Conservation (phyloP, 2,329 filamentous ascomycete species). For the Trematosphaeria pertusa region DNA sequence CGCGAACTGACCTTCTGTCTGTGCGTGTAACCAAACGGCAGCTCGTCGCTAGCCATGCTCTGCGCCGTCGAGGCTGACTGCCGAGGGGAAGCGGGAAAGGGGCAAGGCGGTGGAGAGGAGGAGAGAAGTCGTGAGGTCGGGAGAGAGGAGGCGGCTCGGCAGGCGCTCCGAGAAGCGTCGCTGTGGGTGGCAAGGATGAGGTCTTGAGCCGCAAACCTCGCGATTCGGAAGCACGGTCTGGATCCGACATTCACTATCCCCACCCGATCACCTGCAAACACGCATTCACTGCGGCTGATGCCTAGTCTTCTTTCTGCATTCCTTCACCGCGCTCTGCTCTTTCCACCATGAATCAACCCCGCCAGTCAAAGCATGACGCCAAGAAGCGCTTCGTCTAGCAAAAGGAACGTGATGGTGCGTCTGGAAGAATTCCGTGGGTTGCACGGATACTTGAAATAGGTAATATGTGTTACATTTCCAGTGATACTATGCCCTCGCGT, state of each 20-base stretch:
- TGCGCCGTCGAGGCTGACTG: slow-evolving; percentile 2
- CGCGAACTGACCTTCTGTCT: slow-evolving; percentile 43
- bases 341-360: no score
- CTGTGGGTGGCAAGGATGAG: slow-evolving; percentile 25
- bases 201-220: slow-evolving; percentile 12
- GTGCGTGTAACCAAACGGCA: slow-evolving; percentile 40
- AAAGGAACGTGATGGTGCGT: slow-evolving; percentile 16
- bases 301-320: not conserved
- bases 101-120: not conserved
- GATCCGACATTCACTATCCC: not conserved
- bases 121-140: not conserved
- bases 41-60: slow-evolving; percentile 40
- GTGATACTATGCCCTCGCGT: no score
- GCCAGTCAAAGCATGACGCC: no score
- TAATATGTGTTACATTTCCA: slow-evolving; percentile 33
- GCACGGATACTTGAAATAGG: slow-evolving; percentile 17
- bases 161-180: no score
- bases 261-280: not conserved
- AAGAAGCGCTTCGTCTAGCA: slow-evolving; percentile 7
- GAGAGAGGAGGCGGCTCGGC: slow-evolving; percentile 1
- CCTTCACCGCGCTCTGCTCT: no score
- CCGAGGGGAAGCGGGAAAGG: not conserved
- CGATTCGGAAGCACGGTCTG: slow-evolving; percentile 4
- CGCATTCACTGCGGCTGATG: slow-evolving; percentile 1
- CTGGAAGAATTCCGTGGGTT: slow-evolving; percentile 15